phyloP scores from a whole-genome alignment of 1,139 yeast genomes.

The Kurtzmaniella quercitrusa region DNA sequence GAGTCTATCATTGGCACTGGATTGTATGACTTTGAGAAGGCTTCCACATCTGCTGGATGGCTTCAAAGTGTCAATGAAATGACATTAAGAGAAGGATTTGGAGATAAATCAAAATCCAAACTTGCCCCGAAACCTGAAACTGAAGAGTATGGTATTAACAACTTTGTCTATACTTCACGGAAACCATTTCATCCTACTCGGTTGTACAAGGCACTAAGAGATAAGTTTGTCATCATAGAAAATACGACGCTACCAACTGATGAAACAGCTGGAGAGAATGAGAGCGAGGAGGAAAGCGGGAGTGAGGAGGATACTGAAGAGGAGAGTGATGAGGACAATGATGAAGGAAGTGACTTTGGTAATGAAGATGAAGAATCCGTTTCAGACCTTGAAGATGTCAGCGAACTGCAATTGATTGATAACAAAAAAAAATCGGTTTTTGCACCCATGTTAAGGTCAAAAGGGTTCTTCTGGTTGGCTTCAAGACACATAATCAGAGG shows the following conservation, averaged over 20 bases:
- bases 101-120: constrained; percentile 15
- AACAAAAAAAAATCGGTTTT: constrained; percentile 35
- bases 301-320: constrained; percentile 7
- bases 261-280: constrained; percentile 12
- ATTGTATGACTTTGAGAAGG: constrained; percentile 34
- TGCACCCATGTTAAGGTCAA: constrained; percentile 34
- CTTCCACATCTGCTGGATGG: constrained; percentile 45
- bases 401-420: constrained; percentile 18
- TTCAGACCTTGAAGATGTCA: constrained; percentile 11
- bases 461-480: constrained; percentile 48
- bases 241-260: constrained; percentile 14
- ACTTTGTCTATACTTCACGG: constrained; percentile 35
- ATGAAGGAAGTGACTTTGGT: constrained; percentile 11
- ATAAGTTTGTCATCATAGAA: constrained; percentile 31
- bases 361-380: constrained; percentile 15
- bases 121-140: constrained; percentile 25
- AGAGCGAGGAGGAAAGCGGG: constrained; percentile 7
- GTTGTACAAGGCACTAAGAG: constrained; percentile 27
- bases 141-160: constrained; percentile 40
- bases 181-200: constrained; percentile 43
- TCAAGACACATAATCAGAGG: constrained; percentile 37
- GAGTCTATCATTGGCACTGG: constrained; percentile 29
- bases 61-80: constrained; percentile 38
- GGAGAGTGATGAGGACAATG: constrained; percentile 8
- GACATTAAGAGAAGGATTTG: constrained; percentile 31